Base-by-base conservation (phyloP, 257 asterid species). In the Solanum tarijense region DNA sequence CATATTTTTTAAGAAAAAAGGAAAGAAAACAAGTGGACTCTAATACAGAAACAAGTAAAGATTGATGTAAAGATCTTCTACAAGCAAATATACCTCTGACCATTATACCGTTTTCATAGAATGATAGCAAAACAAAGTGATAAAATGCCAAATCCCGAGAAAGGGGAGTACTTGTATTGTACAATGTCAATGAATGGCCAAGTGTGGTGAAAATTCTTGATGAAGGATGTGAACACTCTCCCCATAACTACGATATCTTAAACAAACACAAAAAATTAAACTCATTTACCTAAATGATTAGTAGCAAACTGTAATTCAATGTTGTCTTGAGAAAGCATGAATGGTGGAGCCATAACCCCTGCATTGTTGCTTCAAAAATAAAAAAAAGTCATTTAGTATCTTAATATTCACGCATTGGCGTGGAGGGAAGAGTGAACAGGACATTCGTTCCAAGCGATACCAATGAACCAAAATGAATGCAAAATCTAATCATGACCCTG, bases 261-360 rank as follows among this genome's bases (percentile, higher is more conserved):
- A 71, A n/a, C 35, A 71, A 72, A 71, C 12, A 29, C 18, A 23
- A 69, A 41, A 23, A 46, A 21, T 3, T 25, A 21, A 79, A 65
- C 46, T 65, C 65, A 27, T 79, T 25, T 88, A 94, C 98, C 96
- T 68, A 95, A 68, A 89, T 95, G 98, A 72, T 95, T 95, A 68
- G 98, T 95, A 4, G 98, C 98, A 88, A 95, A 95, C 85, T 95
- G 98, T 94, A 93, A 78, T 74, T 95, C 98, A 87, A 94, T 90
- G 88, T 93, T 93, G 89, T 95, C 98, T 84, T 90, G 91, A 2
- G 98, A 94, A 36, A 93, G 96, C 88, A 76, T 86, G 89, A 91
- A 93, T 7, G 95, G 94, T 16, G 92, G 90, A 66, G 93, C 95
- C 96, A 95, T 90, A 87, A 95, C 89, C 83, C 98, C 98, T 88